Evolutionary conservation across 1,284 basidiomycete genomes (phyloP).

Genomic region (Abortiporus biennis): DNA sequence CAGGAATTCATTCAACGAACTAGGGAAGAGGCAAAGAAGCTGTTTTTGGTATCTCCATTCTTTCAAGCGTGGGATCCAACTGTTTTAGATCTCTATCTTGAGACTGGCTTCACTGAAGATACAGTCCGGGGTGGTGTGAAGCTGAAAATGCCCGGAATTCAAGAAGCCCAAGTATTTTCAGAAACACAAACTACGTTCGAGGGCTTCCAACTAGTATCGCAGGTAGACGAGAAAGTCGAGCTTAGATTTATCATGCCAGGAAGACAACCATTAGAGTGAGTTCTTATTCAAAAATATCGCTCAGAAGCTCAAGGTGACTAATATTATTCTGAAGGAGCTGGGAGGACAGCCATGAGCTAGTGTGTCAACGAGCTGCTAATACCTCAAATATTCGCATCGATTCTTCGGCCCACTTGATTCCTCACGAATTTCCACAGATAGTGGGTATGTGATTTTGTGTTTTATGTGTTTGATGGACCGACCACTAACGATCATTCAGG

Average conservation of each 20-base stretch:
- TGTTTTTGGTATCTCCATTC: constrained; percentile 57
- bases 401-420: constrained; percentile 48
- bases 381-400: constrained; percentile 51
- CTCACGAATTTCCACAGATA: constrained; percentile 21
- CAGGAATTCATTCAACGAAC: not conserved
- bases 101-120: constrained; percentile 44
- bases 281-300: no score
- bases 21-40: constrained; percentile 56
- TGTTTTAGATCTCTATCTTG: constrained; percentile 63
- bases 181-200: constrained; percentile 37
- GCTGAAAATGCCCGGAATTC: constrained; percentile 58
- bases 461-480: not conserved
- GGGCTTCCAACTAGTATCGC: constrained; percentile 36
- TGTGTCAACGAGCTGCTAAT: constrained; percentile 58
- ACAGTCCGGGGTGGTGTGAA: constrained; percentile 25
- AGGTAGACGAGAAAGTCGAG: constrained; percentile 41
- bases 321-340: constrained; percentile 26
- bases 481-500: no score
- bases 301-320: no score
- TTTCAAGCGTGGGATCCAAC: constrained; percentile 71
- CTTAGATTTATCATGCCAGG: constrained; percentile 53
- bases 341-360: constrained; percentile 34
- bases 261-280: constrained; percentile 13
- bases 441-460: constrained; percentile 15
- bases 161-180: constrained; percentile 52